Base-by-base conservation (phyloP, 768 basidiomycete genomes). In the Guyanaporus albipodus region DNA sequence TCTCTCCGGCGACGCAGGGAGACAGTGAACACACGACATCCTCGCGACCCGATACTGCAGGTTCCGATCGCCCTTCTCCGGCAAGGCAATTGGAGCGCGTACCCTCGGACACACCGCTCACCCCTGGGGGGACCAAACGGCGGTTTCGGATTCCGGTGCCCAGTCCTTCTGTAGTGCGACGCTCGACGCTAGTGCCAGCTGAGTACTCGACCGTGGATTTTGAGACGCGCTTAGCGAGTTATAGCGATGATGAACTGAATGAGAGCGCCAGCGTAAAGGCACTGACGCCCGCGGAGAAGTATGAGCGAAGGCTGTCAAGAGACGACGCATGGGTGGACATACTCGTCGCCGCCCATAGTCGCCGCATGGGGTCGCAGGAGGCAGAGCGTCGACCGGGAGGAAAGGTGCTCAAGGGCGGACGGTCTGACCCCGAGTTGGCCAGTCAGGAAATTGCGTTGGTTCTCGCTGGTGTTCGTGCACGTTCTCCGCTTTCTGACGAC, bases 281-380 rank as follows among this genome's bases (percentile, higher is more conserved):
- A 11, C 50, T 57, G 33, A 70, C 77, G 66, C 71, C 72, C 58
- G 63, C 73, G 17, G 60, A 68, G 31, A 66, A 63, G 18, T 66
- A 75, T 29, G 72, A 74, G 31, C 66, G 68, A 67, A 69, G 58
- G 67, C 66, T 61, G 54, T 72, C 74, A 17, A 70, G 66, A 54
- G 83, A 87, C 41, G 90, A 91, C 58, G 87, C 87, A 4, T 91
- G 90, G 88, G 87, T 91, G 33, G 90, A 91, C 66, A 91, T 91
- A 33, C 67, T 91, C 9, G 87, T 91, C 2, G 81, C 80, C 35
- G 77, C 62, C 12, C 77, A 76, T 53, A 63, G 55, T 28, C 67
- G 82, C 33, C 66, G 82, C 33, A 63, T 83, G 60, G 74, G 61
- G 1, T 76, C 72, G 7, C 83, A 85, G 60, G 83, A 83, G 38